phyloP scores from a whole-genome alignment of 805 yeast genomes.

The Pichia occidentalis region DNA sequence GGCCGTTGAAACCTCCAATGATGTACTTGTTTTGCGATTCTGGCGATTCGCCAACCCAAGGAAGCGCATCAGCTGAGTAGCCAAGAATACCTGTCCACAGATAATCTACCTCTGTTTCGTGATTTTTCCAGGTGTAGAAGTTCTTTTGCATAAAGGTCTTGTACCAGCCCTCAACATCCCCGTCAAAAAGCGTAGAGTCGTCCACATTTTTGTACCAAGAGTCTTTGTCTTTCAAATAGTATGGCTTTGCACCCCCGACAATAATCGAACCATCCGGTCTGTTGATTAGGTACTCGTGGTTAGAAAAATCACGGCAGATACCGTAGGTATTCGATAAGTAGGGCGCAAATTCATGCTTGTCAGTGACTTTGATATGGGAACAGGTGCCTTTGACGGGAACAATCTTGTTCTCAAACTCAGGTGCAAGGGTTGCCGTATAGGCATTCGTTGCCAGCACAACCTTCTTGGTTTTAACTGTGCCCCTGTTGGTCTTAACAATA shows the following conservation, averaged over 20 bases:
- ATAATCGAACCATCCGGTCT: conserved; percentile 32
- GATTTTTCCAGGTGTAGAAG: conserved; percentile 18
- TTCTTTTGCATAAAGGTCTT: conserved; percentile 27
- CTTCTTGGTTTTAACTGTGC: conserved; percentile 23
- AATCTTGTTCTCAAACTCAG: conserved; percentile 24
- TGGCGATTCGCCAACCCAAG: conserved; percentile 38
- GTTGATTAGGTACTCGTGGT: conserved; percentile 25
- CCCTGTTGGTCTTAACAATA: conserved; percentile 24
- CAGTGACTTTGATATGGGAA: conserved; percentile 23
- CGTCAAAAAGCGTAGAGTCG: conserved; percentile 27
- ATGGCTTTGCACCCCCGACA: conserved; percentile 29
- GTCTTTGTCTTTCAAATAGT: conserved; percentile 9
- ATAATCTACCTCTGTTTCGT: conserved; percentile 26
- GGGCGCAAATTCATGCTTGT: conserved; percentile 19
- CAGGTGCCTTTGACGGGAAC: conserved; percentile 31
- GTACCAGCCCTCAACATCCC: conserved; percentile 22
- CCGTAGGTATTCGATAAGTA: conserved; percentile 32
- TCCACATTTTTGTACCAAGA: conserved; percentile 26
- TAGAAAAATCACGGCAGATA: conserved; percentile 19
- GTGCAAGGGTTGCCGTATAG: conserved; percentile 18
- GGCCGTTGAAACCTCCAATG: conserved; percentile 44
- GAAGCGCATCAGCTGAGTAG: conserved; percentile 35
- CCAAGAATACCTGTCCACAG: conserved; percentile 46
- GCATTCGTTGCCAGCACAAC: conserved; percentile 34
- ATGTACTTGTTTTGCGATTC: conserved; percentile 29